Percentiles rank a stretch among this genome's conserved stretches.
Conservation (phyloP, 305 asterid species). For the Nicotiana rustica region DNA sequence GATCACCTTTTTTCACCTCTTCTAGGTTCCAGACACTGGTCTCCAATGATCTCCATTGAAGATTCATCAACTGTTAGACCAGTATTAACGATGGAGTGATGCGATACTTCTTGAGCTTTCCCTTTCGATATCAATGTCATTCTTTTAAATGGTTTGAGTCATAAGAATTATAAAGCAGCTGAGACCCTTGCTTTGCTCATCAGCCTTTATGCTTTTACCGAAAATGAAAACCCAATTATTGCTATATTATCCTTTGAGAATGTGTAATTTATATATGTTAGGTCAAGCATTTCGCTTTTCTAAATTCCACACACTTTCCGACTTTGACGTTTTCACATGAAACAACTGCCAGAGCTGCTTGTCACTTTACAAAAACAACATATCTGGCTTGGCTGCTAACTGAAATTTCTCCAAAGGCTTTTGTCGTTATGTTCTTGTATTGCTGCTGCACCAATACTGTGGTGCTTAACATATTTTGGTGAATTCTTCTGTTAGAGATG, state of each 20-base stretch:
- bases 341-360: neutral
- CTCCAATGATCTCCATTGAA: too few species aligned
- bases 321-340: neutral
- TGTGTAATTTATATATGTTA: neutral
- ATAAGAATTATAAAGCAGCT: neutral
- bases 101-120: neutral
- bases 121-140: neutral
- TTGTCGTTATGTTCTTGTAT: neutral
- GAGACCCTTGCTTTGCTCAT: neutral
- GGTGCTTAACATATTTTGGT: neutral
- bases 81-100: too few species aligned
- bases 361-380: too few species aligned
- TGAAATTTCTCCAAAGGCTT: neutral
- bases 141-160: neutral
- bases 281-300: neutral
- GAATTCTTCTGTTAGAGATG: slow-evolving; percentile 20
- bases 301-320: neutral
- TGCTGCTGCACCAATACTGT: neutral
- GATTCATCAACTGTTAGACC: too few species aligned
- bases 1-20: too few species aligned
- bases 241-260: neutral
- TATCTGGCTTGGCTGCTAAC: neutral
- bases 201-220: neutral
- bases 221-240: neutral
- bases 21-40: too few species aligned